Conservation (phyloP, 2,329 filamentous ascomycete genomes). For the Monilinia fructicola region DNA sequence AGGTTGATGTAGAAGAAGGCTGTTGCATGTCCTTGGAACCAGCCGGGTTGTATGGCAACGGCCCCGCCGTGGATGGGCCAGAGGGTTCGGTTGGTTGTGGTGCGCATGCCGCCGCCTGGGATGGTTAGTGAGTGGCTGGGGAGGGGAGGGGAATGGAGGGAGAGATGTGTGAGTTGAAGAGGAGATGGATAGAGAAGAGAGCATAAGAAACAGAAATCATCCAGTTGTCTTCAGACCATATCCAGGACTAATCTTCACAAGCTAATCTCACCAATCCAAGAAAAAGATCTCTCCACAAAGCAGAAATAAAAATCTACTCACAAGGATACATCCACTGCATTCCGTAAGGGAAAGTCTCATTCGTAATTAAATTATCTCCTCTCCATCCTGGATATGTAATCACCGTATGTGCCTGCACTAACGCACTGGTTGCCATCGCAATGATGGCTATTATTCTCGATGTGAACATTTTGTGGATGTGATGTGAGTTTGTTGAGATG, state of each 20-base stretch:
- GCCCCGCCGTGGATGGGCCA: constrained; percentile 89
- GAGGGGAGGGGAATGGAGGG: not conserved
- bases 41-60: constrained; percentile 88
- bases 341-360: constrained; percentile 42
- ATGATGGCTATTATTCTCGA: constrained; percentile 7
- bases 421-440: constrained; percentile 9
- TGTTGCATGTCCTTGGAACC: constrained; percentile 85
- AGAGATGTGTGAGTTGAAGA: not conserved
- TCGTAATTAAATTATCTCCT: constrained; percentile 44
- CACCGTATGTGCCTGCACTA: constrained; percentile 45
- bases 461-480: constrained; percentile 12
- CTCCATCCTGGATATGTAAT: constrained; percentile 45
- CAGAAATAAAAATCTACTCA: constrained; percentile 33
- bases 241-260: not conserved
- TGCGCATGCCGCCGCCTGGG: constrained; percentile 77
- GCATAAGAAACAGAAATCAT: not conserved
- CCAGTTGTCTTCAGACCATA: not conserved
- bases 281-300: not conserved
- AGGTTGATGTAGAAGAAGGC: constrained; percentile 90
- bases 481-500: not conserved
- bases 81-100: constrained; percentile 79
- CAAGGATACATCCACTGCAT: constrained; percentile 45
- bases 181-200: not conserved
- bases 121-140: not conserved
- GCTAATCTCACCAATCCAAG: not conserved